Percentiles rank a stretch among this genome's conserved stretches.
These are phyloP conservation scores for Ceratocystis smalleyi DNA, from an alignment of 2,329 filamentous ascomycete species.

Conservation along the genomic window DNA sequence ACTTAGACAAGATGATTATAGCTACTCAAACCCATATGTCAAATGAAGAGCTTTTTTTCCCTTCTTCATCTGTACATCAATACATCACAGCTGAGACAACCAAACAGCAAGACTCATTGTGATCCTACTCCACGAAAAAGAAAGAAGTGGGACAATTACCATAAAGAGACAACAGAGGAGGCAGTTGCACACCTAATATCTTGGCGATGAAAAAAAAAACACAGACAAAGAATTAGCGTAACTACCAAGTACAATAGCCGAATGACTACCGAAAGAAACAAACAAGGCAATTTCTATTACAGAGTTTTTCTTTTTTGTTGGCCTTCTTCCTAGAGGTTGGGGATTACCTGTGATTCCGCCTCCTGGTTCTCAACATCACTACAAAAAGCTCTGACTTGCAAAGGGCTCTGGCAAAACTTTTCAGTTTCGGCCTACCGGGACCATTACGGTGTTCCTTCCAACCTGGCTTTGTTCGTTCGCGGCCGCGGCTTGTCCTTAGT, in stretches of 20 bases:
- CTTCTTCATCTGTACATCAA: background rate
- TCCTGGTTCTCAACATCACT: background rate
- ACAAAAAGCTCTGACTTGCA: background rate
- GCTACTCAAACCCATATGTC: too few species aligned
- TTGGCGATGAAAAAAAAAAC: background rate
- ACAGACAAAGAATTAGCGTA: background rate
- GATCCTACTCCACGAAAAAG: background rate
- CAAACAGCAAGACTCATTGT: background rate
- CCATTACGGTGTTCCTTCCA: slow-evolving; percentile 1
- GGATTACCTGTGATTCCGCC: background rate
- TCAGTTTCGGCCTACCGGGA: background rate
- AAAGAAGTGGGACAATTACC: background rate
- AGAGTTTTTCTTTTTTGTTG: background rate
- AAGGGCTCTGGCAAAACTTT: background rate
- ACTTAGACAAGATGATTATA: too few species aligned
- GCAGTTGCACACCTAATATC: background rate
- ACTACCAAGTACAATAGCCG: background rate
- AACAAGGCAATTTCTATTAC: background rate
- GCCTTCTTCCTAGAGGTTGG: background rate
- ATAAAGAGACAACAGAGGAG: background rate
- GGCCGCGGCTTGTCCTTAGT: background rate
- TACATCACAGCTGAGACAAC: background rate
- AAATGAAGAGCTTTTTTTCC: background rate
- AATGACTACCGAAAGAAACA: background rate
- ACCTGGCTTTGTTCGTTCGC: background rate